Percentiles rank a stretch among this genome's conserved stretches.
These are phyloP conservation scores for Pestalotiopsis fici DNA, from an alignment of 2,329 filamentous ascomycete species.

Conservation along the genomic window DNA sequence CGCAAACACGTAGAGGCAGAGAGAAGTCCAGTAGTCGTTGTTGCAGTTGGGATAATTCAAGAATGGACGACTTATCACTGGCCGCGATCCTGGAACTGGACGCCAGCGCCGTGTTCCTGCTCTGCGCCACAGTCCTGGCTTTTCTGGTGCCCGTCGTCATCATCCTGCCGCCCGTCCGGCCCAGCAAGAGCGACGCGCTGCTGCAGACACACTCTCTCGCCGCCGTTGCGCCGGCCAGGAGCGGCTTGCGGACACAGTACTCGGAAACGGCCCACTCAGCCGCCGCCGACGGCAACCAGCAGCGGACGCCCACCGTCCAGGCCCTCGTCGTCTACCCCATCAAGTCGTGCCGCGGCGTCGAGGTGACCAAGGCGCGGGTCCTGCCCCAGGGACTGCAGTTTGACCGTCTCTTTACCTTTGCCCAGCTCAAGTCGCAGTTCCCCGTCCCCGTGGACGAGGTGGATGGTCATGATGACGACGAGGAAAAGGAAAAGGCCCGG, in stretches of 20 bases:
- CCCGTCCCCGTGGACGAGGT: constrained; percentile 34
- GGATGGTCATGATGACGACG: constrained; percentile 10
- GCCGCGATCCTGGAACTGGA: constrained; percentile 21
- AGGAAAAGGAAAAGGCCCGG: constrained; percentile 33
- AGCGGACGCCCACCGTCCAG: constrained; percentile 41
- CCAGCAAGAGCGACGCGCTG: constrained; percentile 54
- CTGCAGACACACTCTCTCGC: constrained; percentile 54
- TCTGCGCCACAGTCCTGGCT: constrained; percentile 32
- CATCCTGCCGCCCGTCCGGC: constrained; percentile 55
- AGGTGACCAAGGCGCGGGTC: constrained; percentile 66
- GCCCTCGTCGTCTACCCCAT: constrained; percentile 80
- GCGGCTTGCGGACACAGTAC: constrained; percentile 34
- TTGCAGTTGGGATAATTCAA: neutral
- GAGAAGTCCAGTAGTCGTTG: neutral
- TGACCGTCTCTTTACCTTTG: constrained; percentile 83
- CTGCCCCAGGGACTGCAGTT: constrained; percentile 71
- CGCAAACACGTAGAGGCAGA: neutral
- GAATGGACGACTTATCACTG: neutral
- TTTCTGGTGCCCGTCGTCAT: constrained; percentile 56
- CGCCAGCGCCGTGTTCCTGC: constrained; percentile 22
- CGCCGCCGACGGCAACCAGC: constrained; percentile 15
- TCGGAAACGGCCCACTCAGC: constrained; percentile 18
- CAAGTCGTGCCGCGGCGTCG: constrained; percentile 79
- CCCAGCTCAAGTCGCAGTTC: constrained; percentile 60
- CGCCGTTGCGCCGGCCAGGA: constrained; percentile 39